Evolutionary conservation across 805 yeast genomes (phyloP).

Genomic region (Teunomyces panamensis): DNA sequence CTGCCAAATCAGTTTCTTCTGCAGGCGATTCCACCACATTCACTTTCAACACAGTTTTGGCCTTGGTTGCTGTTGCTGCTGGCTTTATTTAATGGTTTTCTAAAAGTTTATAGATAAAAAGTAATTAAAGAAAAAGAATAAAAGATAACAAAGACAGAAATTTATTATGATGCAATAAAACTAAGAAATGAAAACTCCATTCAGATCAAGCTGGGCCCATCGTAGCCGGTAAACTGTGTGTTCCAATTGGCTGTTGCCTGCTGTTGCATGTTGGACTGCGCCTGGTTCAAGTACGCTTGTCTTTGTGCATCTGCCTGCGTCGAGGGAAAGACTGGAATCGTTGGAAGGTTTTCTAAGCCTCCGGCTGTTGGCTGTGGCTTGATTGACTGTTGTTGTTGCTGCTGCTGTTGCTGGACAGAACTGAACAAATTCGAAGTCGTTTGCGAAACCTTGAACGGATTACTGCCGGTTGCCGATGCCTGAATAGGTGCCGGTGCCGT

Average conservation of each 20-base stretch:
- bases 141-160: neutral
- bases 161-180: neutral
- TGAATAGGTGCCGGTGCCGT: conserved; percentile 22
- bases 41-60: neutral
- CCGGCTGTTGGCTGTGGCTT: conserved; percentile 66
- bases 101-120: neutral
- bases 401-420: conserved; percentile 13
- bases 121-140: neutral
- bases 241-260: conserved; percentile 10
- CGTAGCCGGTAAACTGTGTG: conserved; percentile 12
- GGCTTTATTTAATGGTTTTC: neutral
- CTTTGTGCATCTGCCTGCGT: conserved; percentile 47
- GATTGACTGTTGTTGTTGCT: conserved; percentile 25
- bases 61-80: neutral
- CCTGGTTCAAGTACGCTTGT: conserved; percentile 34
- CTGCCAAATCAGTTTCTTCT: neutral
- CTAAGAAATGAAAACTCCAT: neutral
- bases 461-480: conserved; percentile 48
- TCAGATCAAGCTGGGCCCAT: conserved; percentile 24
- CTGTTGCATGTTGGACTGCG: conserved; percentile 32
- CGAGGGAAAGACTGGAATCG: conserved; percentile 67
- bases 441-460: conserved; percentile 55
- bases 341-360: conserved; percentile 64
- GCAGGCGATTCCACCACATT: conserved; percentile 3
- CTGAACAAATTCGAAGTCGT: conserved; percentile 33